These are phyloP conservation scores for Uronychia setigera DNA, from an alignment of 73 alveolate species.

Conservation along the genomic window DNA sequence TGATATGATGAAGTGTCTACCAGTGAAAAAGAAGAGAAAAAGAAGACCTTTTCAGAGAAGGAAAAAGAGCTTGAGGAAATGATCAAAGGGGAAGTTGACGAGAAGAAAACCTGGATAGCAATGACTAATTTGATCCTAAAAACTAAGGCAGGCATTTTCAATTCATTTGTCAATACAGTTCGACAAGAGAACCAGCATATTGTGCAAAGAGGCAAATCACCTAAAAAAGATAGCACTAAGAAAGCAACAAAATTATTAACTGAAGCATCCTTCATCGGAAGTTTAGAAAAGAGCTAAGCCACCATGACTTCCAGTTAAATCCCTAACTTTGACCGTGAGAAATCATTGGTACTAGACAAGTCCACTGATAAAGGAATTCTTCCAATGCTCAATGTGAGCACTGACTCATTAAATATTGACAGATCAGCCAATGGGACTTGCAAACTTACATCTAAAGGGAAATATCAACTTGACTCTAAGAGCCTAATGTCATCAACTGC, in stretches of 20 bases:
- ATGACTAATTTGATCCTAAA: neutral
- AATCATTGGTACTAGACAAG: neutral
- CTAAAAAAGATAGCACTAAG: neutral
- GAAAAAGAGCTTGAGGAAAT: neutral
- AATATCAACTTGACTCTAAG: neutral
- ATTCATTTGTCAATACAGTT: neutral
- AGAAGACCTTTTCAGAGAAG: neutral
- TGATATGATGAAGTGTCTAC: neutral
- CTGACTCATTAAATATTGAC: neutral
- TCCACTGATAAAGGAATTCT: too few species aligned
- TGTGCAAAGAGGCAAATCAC: neutral
- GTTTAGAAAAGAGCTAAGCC: neutral
- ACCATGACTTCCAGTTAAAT: neutral
- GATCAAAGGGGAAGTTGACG: neutral
- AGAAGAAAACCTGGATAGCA: neutral
- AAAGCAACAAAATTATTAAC: neutral
- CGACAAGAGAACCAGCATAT: neutral
- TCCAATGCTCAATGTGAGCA: neutral
- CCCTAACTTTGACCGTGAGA: neutral
- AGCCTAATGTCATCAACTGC: neutral
- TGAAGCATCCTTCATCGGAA: too few species aligned
- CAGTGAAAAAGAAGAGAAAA: neutral
- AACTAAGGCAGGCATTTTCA: neutral
- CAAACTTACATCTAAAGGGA: neutral
- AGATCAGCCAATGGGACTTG: neutral